Evolutionary conservation across 345 rosid genomes (phyloP).

Genomic region (Gossypium longicalyx): DNA sequence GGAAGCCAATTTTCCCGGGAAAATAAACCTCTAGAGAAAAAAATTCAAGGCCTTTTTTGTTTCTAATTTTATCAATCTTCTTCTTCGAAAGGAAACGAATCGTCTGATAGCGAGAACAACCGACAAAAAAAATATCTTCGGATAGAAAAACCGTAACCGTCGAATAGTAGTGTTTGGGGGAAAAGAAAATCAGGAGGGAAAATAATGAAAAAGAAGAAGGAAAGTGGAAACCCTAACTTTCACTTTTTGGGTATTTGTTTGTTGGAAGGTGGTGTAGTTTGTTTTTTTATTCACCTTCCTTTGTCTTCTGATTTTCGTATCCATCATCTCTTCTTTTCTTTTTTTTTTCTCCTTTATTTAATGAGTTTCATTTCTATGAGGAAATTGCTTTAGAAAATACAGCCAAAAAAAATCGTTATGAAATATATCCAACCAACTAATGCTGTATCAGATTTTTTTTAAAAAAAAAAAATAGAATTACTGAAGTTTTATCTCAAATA

Average conservation of each 20-base stretch:
- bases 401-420: too few species aligned
- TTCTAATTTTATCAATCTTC: not conserved
- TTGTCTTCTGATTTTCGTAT: not conserved
- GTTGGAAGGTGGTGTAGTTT: not conserved
- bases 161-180: constrained; percentile 25
- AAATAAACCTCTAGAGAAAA: constrained; percentile 16
- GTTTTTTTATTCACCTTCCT: not conserved
- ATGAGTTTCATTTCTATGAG: not conserved
- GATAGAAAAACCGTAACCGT: not conserved
- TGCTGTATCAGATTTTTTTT: not conserved
- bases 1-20: constrained; percentile 23
- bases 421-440: not conserved
- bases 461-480: not conserved
- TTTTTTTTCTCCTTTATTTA: not conserved
- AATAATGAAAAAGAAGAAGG: not conserved
- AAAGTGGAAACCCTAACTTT: constrained; percentile 27
- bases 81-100: not conserved
- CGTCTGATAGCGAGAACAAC: not conserved
- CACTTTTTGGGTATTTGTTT: not conserved
- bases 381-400: not conserved
- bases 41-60: not conserved
- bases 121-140: not conserved
- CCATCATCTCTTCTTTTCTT: not conserved
- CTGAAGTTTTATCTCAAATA: too few species aligned
- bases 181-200: constrained; percentile 24